Evolutionary conservation across 805 yeast genomes (phyloP).

Genomic region (Sugiyamaella qingdaonensis): DNA sequence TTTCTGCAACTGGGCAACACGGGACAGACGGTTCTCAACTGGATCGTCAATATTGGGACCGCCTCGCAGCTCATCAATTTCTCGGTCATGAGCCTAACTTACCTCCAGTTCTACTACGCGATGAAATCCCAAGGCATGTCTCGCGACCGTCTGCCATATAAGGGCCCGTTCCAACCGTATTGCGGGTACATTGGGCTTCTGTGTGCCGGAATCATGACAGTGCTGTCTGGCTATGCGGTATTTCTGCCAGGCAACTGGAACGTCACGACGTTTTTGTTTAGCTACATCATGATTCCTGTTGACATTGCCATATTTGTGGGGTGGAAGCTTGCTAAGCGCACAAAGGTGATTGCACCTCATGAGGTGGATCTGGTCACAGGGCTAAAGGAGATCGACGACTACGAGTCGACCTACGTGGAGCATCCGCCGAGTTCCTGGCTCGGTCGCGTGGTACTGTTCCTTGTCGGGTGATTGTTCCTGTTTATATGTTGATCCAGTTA

Average conservation of each 20-base stretch:
- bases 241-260: conserved; percentile 42
- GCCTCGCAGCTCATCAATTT: conserved; percentile 73
- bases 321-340: conserved; percentile 38
- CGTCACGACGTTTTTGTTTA: conserved; percentile 59
- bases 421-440: conserved; percentile 20
- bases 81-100: conserved; percentile 66
- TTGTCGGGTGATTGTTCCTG: conserved; percentile 11
- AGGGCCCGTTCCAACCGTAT: conserved; percentile 66
- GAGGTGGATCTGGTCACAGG: conserved; percentile 65
- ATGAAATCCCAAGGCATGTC: conserved; percentile 59
- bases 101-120: conserved; percentile 63
- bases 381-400: conserved; percentile 56
- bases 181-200: conserved; percentile 59
- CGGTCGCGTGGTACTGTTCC: conserved; percentile 10
- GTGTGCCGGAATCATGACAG: conserved; percentile 51
- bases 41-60: conserved; percentile 70
- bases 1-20: conserved; percentile 52
- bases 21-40: conserved; percentile 36
- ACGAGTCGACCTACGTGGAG: conserved; percentile 46
- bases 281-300: conserved; percentile 57
- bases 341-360: conserved; percentile 14
- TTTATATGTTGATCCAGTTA: neutral
- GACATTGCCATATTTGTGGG: conserved; percentile 49
- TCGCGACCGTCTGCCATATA: conserved; percentile 68
- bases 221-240: conserved; percentile 68